Evolutionary conservation across 192 early-diverging fungal species (phyloP).

Genomic region (Coemansia sp.): DNA sequence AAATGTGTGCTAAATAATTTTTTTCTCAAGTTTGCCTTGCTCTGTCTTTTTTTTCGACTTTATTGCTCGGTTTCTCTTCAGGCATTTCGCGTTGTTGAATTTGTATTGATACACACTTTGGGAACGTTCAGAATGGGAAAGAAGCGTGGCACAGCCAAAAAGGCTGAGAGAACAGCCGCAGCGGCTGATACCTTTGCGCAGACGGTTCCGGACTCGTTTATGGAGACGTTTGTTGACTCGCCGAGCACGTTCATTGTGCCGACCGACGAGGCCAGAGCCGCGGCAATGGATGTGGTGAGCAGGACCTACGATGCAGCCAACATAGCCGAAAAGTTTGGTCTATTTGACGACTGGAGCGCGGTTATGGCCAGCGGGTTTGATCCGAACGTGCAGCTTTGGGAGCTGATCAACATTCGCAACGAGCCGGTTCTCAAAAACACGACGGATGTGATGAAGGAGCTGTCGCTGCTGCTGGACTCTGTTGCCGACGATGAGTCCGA

Average conservation of each 20-base stretch:
- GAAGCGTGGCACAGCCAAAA: conserved; percentile 7
- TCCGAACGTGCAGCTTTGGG: conserved; percentile 84
- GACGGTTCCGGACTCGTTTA: conserved; percentile 39
- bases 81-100: background rate
- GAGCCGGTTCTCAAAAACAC: conserved; percentile 71
- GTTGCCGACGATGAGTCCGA: conserved; percentile 25
- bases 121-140: conserved; percentile 7
- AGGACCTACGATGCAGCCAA: conserved; percentile 48
- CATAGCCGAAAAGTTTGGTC: conserved; percentile 39
- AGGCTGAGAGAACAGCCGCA: background rate
- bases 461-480: conserved; percentile 49
- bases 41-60: conserved; percentile 2
- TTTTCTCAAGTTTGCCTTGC: too few relatives aligned
- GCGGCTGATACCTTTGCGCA: conserved; percentile 10
- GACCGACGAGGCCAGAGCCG: conserved; percentile 18
- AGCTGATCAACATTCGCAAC: conserved; percentile 86
- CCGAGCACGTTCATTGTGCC: conserved; percentile 45
- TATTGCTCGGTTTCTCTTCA: background rate
- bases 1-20: background rate
- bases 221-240: conserved; percentile 25
- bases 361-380: conserved; percentile 43
- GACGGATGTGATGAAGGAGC: conserved; percentile 48
- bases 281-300: conserved; percentile 46
- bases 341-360: conserved; percentile 44
- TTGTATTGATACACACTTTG: background rate